Base-by-base conservation (phyloP, 257 asterid genomes). In the Lycium barbarum region DNA sequence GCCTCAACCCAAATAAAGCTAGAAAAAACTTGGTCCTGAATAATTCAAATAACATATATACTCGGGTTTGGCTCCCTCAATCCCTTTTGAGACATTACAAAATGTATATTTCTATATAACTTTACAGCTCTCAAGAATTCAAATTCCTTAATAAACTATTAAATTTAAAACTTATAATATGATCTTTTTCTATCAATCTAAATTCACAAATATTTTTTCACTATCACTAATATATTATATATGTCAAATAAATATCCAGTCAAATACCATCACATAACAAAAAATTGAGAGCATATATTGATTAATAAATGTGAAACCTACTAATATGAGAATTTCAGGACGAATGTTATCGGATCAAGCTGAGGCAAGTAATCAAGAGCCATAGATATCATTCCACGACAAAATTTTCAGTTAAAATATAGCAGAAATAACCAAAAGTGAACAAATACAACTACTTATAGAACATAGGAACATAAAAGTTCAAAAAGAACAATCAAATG, bases 1-100 rank as follows among this genome's bases (percentile, higher is more conserved):
- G 61, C 17, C 11, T 74, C 40, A 47, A 49, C 38, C 81, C 61
- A 49, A 47, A 74, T 20, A 74, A 74, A 74, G 20, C 61, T 74
- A 74, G 81, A 49, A 49, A 45, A 22, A 49, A 73, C 20, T 73
- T 49, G 43, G 43, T 22, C 12, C 43, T 74, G 36, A 20, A 47
- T n/a, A 13, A 74, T 49, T 49, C 81, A 74, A 74, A 74, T 49
- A 49, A 12, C 22, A 20, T 22, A 74, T 9, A 74, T 20, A 74
- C 58, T 5, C 2, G 5, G 18, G 4, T 18, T 6, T 0, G 58
- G 18, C 7, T 36, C 80, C 38, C 22, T 10, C 2, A 49, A 49
- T 74, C 43, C 20, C 20, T 49, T 49, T 22, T 49, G n/a, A 11
- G 43, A 74, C 43, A 74, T 47, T 49, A 20, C 61, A 74, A 22